A percentile compares a stretch with the other conserved stretches of the same genome.
Evolutionary conservation across 495 filamentous ascomycete species (phyloP).

Genomic region (Talaromyces thailandensis): DNA sequence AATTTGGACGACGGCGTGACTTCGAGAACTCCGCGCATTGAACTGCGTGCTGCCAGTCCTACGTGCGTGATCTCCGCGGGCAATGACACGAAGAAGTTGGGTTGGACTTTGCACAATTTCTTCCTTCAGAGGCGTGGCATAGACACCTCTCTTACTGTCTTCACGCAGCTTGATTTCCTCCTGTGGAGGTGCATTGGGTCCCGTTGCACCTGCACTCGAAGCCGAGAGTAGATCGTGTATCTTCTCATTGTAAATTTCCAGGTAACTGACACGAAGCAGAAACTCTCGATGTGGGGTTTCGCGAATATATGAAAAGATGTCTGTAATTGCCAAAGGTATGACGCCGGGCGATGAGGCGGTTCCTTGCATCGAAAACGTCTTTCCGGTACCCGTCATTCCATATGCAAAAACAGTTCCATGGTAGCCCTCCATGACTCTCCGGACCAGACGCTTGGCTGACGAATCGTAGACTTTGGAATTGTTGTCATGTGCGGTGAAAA

Average conservation of each 20-base stretch:
- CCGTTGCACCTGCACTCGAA: constrained; percentile 41
- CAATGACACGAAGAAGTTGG: constrained; percentile 89
- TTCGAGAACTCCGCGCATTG: constrained; percentile 91
- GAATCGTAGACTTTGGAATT: constrained; percentile 92
- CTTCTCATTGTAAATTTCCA: constrained; percentile 98
- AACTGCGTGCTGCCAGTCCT: constrained; percentile 90
- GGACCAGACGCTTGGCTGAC: constrained; percentile 84
- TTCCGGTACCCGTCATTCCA: constrained; percentile 97
- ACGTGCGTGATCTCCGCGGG: constrained; percentile 83
- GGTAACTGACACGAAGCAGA: constrained; percentile 89
- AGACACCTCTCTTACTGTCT: constrained; percentile 92
- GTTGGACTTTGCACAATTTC: constrained; percentile 98
- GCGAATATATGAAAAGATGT: constrained; percentile 97
- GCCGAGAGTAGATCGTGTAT: constrained; percentile 89
- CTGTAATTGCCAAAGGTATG: constrained; percentile 93
- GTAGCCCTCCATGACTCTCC: constrained; percentile 97
- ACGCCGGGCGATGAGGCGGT: constrained; percentile 95
- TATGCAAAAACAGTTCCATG: constrained; percentile 98
- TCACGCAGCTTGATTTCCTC: constrained; percentile 97
- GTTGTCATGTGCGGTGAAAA: constrained; percentile 85
- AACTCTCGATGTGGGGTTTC: constrained; percentile 95
- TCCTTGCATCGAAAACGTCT: constrained; percentile 99
- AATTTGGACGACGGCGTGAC: constrained; percentile 96
- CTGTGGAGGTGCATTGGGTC: constrained; percentile 39
- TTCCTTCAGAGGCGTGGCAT: constrained; percentile 92